Conservation (phyloP, 805 yeast species). For the Schwanniomyces occidentalis region DNA sequence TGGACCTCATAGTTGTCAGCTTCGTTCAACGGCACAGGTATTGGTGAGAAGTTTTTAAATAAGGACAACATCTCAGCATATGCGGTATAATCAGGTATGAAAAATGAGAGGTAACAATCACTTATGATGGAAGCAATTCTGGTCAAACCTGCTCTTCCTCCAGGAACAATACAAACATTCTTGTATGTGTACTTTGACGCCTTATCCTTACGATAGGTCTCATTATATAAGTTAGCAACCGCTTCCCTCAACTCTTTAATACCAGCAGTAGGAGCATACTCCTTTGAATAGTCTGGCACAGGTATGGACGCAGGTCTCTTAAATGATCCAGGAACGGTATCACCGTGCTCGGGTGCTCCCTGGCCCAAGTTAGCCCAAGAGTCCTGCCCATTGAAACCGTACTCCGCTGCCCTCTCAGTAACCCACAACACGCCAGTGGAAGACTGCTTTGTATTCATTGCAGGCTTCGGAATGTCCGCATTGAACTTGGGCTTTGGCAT, state of each 20-base stretch:
- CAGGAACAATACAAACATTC: conserved; percentile 64
- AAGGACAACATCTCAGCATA: conserved; percentile 65
- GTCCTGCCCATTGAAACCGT: conserved; percentile 48
- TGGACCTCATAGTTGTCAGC: conserved; percentile 58
- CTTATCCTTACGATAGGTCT: conserved; percentile 49
- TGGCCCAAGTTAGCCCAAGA: conserved; percentile 64
- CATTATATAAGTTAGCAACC: conserved; percentile 57
- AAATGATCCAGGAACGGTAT: conserved; percentile 56
- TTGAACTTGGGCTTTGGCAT: conserved; percentile 47
- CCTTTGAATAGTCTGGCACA: conserved; percentile 49
- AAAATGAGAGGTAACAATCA: conserved; percentile 60
- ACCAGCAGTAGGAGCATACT: conserved; percentile 63
- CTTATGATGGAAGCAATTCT: conserved; percentile 61
- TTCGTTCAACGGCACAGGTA: conserved; percentile 61
- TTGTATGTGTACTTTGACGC: conserved; percentile 57
- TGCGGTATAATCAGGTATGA: conserved; percentile 64
- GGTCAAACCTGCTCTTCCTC: conserved; percentile 63
- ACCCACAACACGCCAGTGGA: conserved; percentile 68
- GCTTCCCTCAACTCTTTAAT: conserved; percentile 54
- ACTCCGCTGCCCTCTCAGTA: conserved; percentile 59
- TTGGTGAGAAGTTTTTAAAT: conserved; percentile 62
- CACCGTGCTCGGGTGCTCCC: conserved; percentile 67
- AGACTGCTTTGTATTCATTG: conserved; percentile 56
- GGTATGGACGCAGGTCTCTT: conserved; percentile 50
- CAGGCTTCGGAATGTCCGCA: conserved; percentile 52